Percentiles rank a stretch among this genome's conserved stretches.
Evolutionary conservation across 164 flowering plant species (phyloP).

Genomic region (Piper longum): DNA sequence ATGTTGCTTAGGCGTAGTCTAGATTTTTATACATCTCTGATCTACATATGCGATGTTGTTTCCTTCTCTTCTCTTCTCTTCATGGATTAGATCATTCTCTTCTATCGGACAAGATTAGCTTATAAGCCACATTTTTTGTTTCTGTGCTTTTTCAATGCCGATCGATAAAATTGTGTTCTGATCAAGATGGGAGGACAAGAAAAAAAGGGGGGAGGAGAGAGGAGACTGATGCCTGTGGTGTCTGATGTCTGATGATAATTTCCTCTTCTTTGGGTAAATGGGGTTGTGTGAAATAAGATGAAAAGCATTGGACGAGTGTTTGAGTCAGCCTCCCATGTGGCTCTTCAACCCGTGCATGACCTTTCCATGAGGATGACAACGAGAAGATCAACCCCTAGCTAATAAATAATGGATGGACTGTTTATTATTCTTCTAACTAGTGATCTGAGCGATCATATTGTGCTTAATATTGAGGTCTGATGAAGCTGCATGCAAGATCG

Average conservation of each 20-base stretch:
- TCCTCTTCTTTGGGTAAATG: neutral
- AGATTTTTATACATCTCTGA: conserved; percentile 1
- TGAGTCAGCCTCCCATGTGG: conserved; percentile 7
- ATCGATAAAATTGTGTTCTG: too few species aligned
- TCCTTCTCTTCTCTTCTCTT: neutral
- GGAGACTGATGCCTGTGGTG: neutral
- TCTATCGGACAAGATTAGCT: neutral
- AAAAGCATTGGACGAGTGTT: conserved; percentile 2
- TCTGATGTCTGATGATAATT: neutral
- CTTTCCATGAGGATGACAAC: conserved; percentile 1
- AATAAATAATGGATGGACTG: too few species aligned
- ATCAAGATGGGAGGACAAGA: neutral
- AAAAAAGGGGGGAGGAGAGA: neutral
- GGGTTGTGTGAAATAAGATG: neutral
- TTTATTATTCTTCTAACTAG: too few species aligned
- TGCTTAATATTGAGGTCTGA: neutral
- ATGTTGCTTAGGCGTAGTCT: conserved; percentile 13
- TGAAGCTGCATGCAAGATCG: neutral
- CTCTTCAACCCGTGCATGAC: conserved; percentile 1
- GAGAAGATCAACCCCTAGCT: neutral
- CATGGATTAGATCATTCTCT: neutral
- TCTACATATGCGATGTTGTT: neutral
- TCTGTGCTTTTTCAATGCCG: too few species aligned
- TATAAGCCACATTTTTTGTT: too few species aligned
- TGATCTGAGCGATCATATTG: neutral